Percentiles rank a stretch among this genome's conserved stretches.
Evolutionary conservation across 2,329 filamentous ascomycete genomes (phyloP).

Genomic region (Madurella fahalii): DNA sequence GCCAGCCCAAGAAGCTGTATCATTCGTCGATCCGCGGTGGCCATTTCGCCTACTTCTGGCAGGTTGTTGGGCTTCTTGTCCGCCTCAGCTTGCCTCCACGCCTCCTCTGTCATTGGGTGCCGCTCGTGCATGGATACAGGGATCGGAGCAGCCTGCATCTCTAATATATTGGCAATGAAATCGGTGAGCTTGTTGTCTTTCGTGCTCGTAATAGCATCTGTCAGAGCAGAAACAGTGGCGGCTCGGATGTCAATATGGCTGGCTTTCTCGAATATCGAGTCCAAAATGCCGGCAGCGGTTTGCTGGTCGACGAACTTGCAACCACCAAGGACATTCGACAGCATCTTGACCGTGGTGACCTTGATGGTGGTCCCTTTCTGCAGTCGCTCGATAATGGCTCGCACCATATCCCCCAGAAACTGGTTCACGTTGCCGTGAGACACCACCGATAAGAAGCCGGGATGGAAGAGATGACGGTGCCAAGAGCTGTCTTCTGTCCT

Average conservation of each 20-base stretch:
- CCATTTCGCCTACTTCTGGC: background rate
- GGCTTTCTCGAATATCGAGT: background rate
- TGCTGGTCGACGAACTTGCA: constrained; percentile 27
- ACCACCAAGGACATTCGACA: constrained; percentile 32
- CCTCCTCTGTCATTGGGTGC: background rate
- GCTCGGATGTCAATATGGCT: background rate
- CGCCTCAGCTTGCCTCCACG: background rate
- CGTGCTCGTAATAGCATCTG: background rate
- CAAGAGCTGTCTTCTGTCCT: background rate
- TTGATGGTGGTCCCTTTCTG: constrained; percentile 25
- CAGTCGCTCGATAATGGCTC: background rate
- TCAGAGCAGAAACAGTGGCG: background rate
- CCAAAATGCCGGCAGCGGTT: constrained; percentile 1
- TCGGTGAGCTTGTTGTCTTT: background rate
- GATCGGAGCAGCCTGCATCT: background rate
- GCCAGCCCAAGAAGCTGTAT: background rate
- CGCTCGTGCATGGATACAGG: background rate
- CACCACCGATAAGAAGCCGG: background rate
- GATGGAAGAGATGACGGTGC: background rate
- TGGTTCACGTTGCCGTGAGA: background rate
- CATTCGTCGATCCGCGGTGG: background rate
- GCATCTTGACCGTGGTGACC: constrained; percentile 36
- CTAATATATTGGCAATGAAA: background rate
- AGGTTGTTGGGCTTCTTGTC: background rate
- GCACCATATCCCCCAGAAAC: background rate